Evolutionary conservation across 768 basidiomycete genomes (phyloP).

Genomic region (Mycena capillaripes): DNA sequence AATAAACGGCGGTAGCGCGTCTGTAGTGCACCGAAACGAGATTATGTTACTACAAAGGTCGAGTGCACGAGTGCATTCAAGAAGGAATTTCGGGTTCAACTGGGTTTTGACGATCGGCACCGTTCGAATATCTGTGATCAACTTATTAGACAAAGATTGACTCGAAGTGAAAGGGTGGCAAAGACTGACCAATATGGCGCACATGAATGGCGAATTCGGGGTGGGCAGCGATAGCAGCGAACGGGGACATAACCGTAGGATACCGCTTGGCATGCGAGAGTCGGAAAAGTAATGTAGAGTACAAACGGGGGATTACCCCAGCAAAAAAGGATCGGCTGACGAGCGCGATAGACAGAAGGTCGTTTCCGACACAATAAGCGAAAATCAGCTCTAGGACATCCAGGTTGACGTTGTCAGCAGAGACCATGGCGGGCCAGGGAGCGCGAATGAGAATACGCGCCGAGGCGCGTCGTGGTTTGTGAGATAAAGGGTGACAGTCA

Average conservation of each 20-base stretch:
- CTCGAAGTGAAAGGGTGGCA: conserved; percentile 9
- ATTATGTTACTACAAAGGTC: conserved; percentile 64
- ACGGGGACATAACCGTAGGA: conserved; percentile 70
- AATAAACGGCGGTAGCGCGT: conserved; percentile 65
- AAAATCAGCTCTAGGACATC: conserved; percentile 84
- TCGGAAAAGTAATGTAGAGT: conserved; percentile 69
- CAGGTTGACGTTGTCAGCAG: conserved; percentile 76
- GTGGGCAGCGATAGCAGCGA: conserved; percentile 68
- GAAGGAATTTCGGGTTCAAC: conserved; percentile 63
- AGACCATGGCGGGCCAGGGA: conserved; percentile 60
- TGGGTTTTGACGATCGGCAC: conserved; percentile 58
- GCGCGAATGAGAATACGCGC: not conserved
- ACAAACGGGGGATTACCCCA: conserved; percentile 74
- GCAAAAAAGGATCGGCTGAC: conserved; percentile 77
- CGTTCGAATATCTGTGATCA: conserved; percentile 62
- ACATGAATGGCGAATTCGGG: conserved; percentile 70
- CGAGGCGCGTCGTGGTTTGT: not conserved
- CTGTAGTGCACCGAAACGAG: conserved; percentile 68
- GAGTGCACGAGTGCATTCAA: conserved; percentile 65
- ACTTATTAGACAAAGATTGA: not conserved
- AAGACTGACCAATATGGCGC: conserved; percentile 65
- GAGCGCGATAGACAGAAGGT: conserved; percentile 72
- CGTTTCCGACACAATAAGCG: conserved; percentile 62
- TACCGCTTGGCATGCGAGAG: conserved; percentile 71
- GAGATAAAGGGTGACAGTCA: not conserved